These are phyloP conservation scores for Chalaropsis ovoidea DNA, from an alignment of 2,329 filamentous ascomycete species.

Conservation along the genomic window DNA sequence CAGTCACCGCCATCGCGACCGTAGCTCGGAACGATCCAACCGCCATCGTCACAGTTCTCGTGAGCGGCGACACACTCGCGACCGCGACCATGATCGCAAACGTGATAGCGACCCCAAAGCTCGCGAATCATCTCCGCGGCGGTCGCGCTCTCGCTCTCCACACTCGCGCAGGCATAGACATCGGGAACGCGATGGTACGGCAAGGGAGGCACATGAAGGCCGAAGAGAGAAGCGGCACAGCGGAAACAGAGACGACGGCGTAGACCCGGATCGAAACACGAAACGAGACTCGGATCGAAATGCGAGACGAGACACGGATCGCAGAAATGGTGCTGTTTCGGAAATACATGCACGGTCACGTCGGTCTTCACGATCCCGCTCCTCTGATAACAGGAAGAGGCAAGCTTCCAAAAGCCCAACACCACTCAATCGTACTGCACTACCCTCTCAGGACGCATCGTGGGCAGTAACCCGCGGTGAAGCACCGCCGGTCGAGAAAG, in stretches of 20 bases:
- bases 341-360: not conserved
- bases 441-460: slow-evolving; percentile 51
- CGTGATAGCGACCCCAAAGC: not conserved
- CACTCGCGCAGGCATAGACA: not conserved
- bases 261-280: not conserved
- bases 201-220: not conserved
- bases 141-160: slow-evolving; percentile 2
- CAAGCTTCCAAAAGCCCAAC: not conserved
- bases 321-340: not conserved
- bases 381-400: not conserved
- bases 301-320: too few species aligned
- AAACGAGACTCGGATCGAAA: not conserved
- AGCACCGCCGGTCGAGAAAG: slow-evolving; percentile 47
- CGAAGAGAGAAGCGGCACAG: not conserved
- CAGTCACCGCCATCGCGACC: not conserved
- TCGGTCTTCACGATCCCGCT: not conserved
- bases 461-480: slow-evolving; percentile 48
- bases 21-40: slow-evolving; percentile 9
- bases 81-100: not conserved
- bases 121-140: not conserved
- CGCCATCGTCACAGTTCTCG: slow-evolving; percentile 15
- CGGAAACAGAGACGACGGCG: not conserved
- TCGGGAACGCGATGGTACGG: not conserved
- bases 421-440: slow-evolving; percentile 36
- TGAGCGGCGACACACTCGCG: not conserved